Percentiles rank a stretch among this genome's conserved stretches.
These are phyloP conservation scores for Poronia punctata DNA, from an alignment of 495 filamentous ascomycete genomes.

Conservation along the genomic window DNA sequence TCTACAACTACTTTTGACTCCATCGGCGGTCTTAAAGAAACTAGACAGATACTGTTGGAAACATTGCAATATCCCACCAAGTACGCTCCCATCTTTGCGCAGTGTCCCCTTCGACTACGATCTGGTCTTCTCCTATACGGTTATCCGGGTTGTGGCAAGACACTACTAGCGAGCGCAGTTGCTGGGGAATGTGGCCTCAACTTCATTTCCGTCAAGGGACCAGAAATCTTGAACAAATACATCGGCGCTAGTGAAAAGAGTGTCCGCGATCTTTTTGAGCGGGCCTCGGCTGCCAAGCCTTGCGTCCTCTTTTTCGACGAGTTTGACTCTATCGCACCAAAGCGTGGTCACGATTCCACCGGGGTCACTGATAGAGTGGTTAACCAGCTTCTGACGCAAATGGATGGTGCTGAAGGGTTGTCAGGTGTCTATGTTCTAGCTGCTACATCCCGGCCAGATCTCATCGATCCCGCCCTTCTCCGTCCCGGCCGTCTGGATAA, in stretches of 20 bases:
- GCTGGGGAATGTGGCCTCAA: conserved; percentile 95
- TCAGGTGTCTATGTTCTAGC: conserved; percentile 93
- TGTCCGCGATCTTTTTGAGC: conserved; percentile 88
- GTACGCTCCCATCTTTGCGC: conserved; percentile 94
- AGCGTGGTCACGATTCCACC: conserved; percentile 91
- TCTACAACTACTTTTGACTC: conserved; percentile 82
- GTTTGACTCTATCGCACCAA: conserved; percentile 94
- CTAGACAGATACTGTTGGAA: conserved; percentile 80
- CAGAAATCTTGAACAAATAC: conserved; percentile 97
- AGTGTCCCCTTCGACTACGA: conserved; percentile 85
- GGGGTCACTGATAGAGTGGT: conserved; percentile 98
- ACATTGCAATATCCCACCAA: conserved; percentile 96
- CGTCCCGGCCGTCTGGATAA: conserved; percentile 89
- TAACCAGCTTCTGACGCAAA: conserved; percentile 95
- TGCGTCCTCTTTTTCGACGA: conserved; percentile 98
- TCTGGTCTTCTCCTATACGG: conserved; percentile 91
- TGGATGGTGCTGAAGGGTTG: conserved; percentile 96
- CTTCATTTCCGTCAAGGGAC: conserved; percentile 96
- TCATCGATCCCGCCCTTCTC: conserved; percentile 89
- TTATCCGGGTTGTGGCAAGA: conserved; percentile 94
- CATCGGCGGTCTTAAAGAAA: conserved; percentile 81
- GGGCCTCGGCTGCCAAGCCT: conserved; percentile 80
- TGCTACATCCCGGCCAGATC: conserved; percentile 81
- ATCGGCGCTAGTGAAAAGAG: conserved; percentile 94
- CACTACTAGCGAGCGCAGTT: conserved; percentile 84